Base-by-base conservation (phyloP, 108 stramenopile genomes). In the Stephanodiscus triporus region DNA sequence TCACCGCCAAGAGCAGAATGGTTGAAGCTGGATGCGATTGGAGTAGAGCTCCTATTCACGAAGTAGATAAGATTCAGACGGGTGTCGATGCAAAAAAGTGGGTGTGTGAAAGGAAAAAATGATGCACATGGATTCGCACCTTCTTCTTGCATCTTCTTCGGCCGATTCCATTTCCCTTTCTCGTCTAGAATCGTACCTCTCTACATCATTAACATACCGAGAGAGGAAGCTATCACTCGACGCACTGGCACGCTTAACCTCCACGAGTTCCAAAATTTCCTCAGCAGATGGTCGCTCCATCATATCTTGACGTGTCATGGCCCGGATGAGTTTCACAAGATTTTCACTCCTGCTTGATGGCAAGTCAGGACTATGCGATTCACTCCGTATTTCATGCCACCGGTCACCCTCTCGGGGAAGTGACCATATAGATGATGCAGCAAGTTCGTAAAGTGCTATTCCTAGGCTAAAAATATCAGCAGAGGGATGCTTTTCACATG, bases 381-480 rank as follows among this genome's bases (percentile, higher is more conserved):
- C 83, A 38, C 73, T 84, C 51, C 92, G 72, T 22, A 94, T 70
- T 42, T 87, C 80, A 57, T 87, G 90, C 92, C 92, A 94, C 22
- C 82, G 70, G 9, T 75, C 75, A 32, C 92, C 92, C 72, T 94
- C 90, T 20, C 77, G 68, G 29, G 92, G 92, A 64, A 91, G 62
- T 26, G 79, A 77, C 63, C 83, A 84, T 10, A 65, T 49, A 16
- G 47, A 45, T 20, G 77, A 74, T 22, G 85, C 75, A 24, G 93
- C 84, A 54, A 91, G 70, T 68, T 94, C 93, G 60, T 89, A 90
- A 40, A 94, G 57, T 6, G 91, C 90, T 59, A 94, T 58, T 20
- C 93, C 93, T 43, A 94, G 83, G 72, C 90, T 91, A 67, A 94
- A 94, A 58, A 94, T 86, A 56, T 94, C 93, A 29, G 86, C 83